Percentiles rank a stretch among this genome's conserved stretches.
Evolutionary conservation across 176 grass and related monocot genomes (phyloP).

Genomic region (Oryza glumipatula): DNA sequence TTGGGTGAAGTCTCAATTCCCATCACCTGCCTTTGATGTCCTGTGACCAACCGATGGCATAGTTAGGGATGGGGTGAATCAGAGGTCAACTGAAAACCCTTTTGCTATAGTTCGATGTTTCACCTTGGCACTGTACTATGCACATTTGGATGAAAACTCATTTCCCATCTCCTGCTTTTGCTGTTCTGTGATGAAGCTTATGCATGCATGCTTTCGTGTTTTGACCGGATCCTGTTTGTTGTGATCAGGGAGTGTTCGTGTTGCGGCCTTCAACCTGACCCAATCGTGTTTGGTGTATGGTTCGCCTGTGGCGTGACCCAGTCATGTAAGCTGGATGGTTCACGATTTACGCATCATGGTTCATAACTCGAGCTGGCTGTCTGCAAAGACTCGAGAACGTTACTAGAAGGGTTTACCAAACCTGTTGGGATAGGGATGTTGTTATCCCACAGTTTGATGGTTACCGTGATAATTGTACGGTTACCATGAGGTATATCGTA

Average conservation of each 20-base stretch:
- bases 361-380: neutral
- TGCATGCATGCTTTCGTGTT: neutral
- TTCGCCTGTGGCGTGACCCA: neutral
- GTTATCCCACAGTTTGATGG: too few relatives aligned
- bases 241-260: neutral
- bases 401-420: too few relatives aligned
- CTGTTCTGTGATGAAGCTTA: neutral
- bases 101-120: conserved; percentile 1
- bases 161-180: neutral
- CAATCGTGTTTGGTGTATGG: neutral
- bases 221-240: neutral
- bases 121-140: conserved; percentile 8
- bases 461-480: too few relatives aligned
- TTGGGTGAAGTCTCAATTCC: neutral
- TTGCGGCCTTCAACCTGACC: neutral
- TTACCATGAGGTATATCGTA: too few relatives aligned
- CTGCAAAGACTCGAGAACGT: neutral
- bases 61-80: neutral
- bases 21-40: neutral
- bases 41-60: conserved; percentile 9
- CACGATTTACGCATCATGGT: too few relatives aligned
- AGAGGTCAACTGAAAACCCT: conserved; percentile 16
- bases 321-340: too few relatives aligned
- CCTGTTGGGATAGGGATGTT: too few relatives aligned
- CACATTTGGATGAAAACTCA: neutral